Evolutionary conservation across 2,329 filamentous ascomycete species (phyloP).

Genomic region (Phyllosticta paracitricarpa): DNA sequence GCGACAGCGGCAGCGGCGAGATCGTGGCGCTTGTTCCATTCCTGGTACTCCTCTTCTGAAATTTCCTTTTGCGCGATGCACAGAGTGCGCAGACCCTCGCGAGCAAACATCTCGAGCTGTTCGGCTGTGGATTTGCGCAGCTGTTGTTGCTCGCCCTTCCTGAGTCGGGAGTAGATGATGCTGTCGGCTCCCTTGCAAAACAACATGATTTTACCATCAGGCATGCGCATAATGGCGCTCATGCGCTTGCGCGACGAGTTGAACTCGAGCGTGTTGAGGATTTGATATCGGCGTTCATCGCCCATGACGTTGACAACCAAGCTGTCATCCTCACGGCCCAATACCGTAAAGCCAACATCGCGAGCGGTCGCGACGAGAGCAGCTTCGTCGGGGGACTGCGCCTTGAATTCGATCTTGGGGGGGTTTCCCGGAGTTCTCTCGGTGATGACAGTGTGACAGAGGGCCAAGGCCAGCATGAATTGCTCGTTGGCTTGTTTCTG

Average conservation of each 20-base stretch:
- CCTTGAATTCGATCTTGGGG: conserved; percentile 88
- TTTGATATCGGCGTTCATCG: conserved; percentile 70
- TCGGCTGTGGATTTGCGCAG: conserved; percentile 77
- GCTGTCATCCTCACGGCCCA: conserved; percentile 69
- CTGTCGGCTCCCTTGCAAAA: conserved; percentile 98
- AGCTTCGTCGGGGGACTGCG: conserved; percentile 93
- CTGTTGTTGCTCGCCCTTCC: conserved; percentile 74
- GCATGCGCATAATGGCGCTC: conserved; percentile 95
- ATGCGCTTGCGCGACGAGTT: conserved; percentile 95
- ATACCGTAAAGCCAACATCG: conserved; percentile 88
- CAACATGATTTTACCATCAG: conserved; percentile 75
- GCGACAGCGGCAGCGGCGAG: conserved; percentile 73
- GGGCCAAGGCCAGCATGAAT: conserved; percentile 88
- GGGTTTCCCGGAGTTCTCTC: conserved; percentile 84
- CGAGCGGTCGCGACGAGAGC: conserved; percentile 88
- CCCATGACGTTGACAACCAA: conserved; percentile 82
- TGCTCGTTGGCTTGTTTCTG: conserved; percentile 71
- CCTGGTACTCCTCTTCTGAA: conserved; percentile 69
- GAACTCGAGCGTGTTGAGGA: conserved; percentile 94
- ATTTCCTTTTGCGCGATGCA: conserved; percentile 83
- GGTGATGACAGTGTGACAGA: conserved; percentile 95
- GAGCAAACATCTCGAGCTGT: conserved; percentile 92
- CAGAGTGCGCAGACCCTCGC: conserved; percentile 87
- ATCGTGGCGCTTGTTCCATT: conserved; percentile 82
- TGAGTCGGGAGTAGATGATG: conserved; percentile 88